Evolutionary conservation across 371 early-diverging fungal genomes (phyloP).

Genomic region (Circinella umbellata): DNA sequence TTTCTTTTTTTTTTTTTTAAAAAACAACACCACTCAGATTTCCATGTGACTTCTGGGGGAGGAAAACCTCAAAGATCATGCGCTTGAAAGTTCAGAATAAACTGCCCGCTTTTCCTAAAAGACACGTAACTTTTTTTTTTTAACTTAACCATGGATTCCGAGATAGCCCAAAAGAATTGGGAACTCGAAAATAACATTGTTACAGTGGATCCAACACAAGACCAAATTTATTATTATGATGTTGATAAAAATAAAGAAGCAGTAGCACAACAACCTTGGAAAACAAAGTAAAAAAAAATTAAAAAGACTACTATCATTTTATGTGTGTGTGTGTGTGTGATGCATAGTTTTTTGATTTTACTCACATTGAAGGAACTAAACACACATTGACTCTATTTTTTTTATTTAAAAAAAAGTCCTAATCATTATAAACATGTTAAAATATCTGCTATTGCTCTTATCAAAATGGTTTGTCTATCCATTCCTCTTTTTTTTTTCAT

Average conservation of each 20-base stretch:
- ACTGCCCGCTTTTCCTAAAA: no score
- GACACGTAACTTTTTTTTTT: background rate
- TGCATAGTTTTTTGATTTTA: background rate
- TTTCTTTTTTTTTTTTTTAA: no score
- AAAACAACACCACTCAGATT: background rate
- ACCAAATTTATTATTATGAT: conserved; percentile 82
- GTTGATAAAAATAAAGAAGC: conserved; percentile 66
- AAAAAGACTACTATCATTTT: no score
- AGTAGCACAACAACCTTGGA: conserved; percentile 79
- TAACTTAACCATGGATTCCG: conserved; percentile 18
- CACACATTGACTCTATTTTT: background rate
- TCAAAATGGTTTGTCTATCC: conserved; percentile 84
- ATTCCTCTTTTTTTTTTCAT: no score
- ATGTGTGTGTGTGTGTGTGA: no score
- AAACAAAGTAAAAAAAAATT: conserved; percentile 83
- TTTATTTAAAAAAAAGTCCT: conserved; percentile 58
- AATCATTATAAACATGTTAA: conserved; percentile 90
- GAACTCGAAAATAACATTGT: conserved; percentile 85
- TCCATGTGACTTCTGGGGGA: background rate
- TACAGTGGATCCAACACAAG: conserved; percentile 70
- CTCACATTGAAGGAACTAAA: no score
- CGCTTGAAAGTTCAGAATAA: no score
- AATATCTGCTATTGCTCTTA: conserved; percentile 93
- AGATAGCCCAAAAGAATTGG: conserved; percentile 78
- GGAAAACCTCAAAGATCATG: no score